Base-by-base conservation (phyloP, 352 stramenopile species). In the Aphanomyces stellatus region DNA sequence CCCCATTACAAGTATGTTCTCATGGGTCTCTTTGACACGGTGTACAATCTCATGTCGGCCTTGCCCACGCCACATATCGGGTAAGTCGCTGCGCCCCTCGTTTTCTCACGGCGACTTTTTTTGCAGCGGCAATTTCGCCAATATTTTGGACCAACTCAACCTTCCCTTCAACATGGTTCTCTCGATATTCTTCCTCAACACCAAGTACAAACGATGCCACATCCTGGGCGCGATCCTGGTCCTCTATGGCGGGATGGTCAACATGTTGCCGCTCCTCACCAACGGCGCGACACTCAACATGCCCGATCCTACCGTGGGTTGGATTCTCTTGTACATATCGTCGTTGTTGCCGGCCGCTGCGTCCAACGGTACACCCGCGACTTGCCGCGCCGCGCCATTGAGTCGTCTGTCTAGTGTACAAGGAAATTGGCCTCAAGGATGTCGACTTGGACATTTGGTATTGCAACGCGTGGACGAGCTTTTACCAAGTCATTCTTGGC, bases 201-300 rank as follows among this genome's bases (percentile, higher is more conserved):
- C 57, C 19, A 57, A 49, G 30, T 74, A 65, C 69, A 67, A 57
- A 33, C 40, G 56, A 6, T 64, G 33, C 27, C 69, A 74, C 57
- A 61, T 68, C 30, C 25, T 72, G 6, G 69, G 69, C 22, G 69
- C 69, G 10, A 43, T 69, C 35, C 40, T 74, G 7, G 65, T 65
- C 7, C 51, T 74, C 22, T 74, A 74, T 24, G 69, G 69, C n/a
- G 69, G 67, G n/a, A 43, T 68, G n/a, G 64, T 74, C n/a, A 64
- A 70, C 30, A 59, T 74, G 51, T 33, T 74, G 11, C 69, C 69
- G 22, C 34, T 56, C 7, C 67, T 74, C 46, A 65, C 40, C 22
- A 48, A 46, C 17, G 35, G 25, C 24, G 33, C 57, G 11, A 67
- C 34, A 22, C 24, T 56, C 28, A 65, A 63, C 28, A 65, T 70